A percentile compares a stretch with the other conserved stretches of the same genome.
Conservation (phyloP, 805 yeast species). For the Candida pseudoglaebosa region DNA sequence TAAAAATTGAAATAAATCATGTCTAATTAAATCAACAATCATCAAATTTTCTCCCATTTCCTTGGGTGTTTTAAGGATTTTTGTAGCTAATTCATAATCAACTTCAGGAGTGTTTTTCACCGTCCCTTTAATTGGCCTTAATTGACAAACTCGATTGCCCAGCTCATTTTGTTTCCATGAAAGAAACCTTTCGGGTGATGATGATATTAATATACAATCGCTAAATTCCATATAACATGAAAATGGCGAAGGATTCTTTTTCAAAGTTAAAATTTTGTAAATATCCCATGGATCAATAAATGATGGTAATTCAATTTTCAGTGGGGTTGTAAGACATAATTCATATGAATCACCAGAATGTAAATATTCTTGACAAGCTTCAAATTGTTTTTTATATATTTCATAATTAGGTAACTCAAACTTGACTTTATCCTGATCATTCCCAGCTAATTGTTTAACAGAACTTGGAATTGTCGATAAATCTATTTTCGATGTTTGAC, state of each 20-base stretch:
- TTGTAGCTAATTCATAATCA: conserved; percentile 55
- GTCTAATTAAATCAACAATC: conserved; percentile 95
- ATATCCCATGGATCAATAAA: conserved; percentile 67
- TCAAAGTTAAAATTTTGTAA: conserved; percentile 62
- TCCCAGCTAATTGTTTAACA: conserved; percentile 19
- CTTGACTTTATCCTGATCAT: conserved; percentile 24
- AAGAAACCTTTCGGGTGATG: conserved; percentile 93
- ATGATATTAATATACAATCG: conserved; percentile 64
- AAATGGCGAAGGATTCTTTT: conserved; percentile 87
- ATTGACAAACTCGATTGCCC: conserved; percentile 48
- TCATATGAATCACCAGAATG: conserved; percentile 90
- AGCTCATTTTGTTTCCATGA: conserved; percentile 57
- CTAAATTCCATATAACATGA: conserved; percentile 73
- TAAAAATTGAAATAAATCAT: conserved; percentile 73
- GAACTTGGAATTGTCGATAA: conserved; percentile 17
- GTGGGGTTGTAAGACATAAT: conserved; percentile 79
- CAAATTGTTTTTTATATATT: conserved; percentile 53
- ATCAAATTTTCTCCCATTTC: conserved; percentile 94
- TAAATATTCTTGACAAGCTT: conserved; percentile 61
- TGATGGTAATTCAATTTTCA: conserved; percentile 51
- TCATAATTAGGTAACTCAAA: conserved; percentile 49
- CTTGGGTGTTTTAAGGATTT: conserved; percentile 73
- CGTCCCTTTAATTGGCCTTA: conserved; percentile 96
- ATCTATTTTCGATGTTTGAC: conserved; percentile 6
- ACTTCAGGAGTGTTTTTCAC: conserved; percentile 62